A percentile compares a stretch with the other conserved stretches of the same genome.
phyloP scores from a whole-genome alignment of 2,329 filamentous ascomycete species.

The Aspergillus tanneri region DNA sequence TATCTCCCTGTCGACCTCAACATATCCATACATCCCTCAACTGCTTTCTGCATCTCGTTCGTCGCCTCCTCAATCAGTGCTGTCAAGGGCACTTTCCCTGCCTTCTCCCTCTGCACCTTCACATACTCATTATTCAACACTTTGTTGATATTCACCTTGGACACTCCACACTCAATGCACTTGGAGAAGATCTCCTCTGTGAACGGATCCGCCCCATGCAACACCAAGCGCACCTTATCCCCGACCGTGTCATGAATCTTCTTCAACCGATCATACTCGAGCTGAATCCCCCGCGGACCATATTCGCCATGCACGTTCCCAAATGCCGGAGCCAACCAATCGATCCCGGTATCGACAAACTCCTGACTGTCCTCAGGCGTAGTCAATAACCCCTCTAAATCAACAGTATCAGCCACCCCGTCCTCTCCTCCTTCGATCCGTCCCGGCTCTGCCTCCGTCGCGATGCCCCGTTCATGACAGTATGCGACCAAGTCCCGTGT shows the following conservation, averaged over 20 bases:
- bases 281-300: constrained; percentile 61
- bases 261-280: constrained; percentile 59
- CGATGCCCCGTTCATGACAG: constrained; percentile 64
- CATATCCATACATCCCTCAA: constrained; percentile 58
- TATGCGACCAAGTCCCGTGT: constrained; percentile 63
- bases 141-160: constrained; percentile 61
- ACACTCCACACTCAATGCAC: constrained; percentile 56
- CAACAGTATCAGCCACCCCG: constrained; percentile 66
- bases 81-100: constrained; percentile 54
- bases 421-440: constrained; percentile 73
- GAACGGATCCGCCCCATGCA: constrained; percentile 61
- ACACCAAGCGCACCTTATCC: constrained; percentile 52
- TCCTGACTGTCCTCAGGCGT: constrained; percentile 68
- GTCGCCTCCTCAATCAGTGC: constrained; percentile 56
- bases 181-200: constrained; percentile 54
- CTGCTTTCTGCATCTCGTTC: constrained; percentile 54
- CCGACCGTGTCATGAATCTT: constrained; percentile 52
- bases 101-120: constrained; percentile 49
- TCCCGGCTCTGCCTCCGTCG: constrained; percentile 69
- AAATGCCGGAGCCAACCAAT: constrained; percentile 72
- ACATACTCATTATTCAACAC: constrained; percentile 55
- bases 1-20: constrained; percentile 42
- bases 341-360: constrained; percentile 69
- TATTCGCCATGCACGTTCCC: constrained; percentile 76
- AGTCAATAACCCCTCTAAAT: constrained; percentile 63